Conservation (phyloP, 805 yeast species). For the Pichia kluyveri region DNA sequence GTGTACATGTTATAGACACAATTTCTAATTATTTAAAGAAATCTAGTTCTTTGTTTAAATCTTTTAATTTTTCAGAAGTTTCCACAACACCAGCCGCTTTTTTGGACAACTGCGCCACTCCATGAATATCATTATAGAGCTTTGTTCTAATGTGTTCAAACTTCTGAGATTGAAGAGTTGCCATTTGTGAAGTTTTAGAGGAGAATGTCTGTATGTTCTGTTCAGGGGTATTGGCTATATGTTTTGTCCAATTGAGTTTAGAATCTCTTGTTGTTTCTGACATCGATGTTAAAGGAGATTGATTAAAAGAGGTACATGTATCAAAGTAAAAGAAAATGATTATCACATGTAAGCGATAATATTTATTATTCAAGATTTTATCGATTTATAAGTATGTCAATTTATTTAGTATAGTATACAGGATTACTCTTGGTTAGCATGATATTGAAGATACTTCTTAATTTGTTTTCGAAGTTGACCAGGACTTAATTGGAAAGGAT, state of each 20-base stretch:
- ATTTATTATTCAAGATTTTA: no score
- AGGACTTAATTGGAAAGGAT: conserved; percentile 73
- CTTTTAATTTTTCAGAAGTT: background rate
- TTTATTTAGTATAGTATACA: background rate
- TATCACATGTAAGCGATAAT: no score
- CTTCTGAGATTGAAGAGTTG: background rate
- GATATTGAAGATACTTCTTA: background rate
- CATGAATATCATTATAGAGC: background rate
- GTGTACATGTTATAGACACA: background rate
- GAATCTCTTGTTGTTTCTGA: background rate
- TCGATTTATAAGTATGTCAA: no score
- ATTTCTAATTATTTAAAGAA: background rate
- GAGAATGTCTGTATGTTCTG: background rate
- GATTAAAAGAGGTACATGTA: no score
- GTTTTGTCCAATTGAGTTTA: background rate
- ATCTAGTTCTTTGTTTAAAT: background rate
- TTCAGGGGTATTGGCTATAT: background rate
- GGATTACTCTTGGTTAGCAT: background rate
- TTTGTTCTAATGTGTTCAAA: background rate
- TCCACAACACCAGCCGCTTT: background rate
- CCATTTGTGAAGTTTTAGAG: background rate
- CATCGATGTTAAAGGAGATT: no score
- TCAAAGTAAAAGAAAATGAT: no score
- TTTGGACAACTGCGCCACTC: background rate
- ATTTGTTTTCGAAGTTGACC: conserved; percentile 75